Evolutionary conservation across 176 grass and related monocot species (phyloP).

Genomic region (Themeda triandra): DNA sequence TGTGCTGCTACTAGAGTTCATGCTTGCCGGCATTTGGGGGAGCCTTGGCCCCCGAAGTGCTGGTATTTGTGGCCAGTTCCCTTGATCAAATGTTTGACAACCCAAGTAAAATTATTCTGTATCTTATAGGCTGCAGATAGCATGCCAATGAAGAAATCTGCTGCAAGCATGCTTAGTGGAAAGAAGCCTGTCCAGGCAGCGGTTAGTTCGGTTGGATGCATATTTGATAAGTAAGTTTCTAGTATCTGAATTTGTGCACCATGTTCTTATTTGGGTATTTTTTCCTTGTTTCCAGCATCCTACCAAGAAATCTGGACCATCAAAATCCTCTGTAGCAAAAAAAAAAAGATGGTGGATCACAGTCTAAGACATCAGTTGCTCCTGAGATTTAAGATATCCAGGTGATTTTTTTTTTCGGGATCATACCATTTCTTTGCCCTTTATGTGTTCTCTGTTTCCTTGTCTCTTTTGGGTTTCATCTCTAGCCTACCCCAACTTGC

Average conservation of each 20-base stretch:
- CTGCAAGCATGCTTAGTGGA: slow-evolving; percentile 95
- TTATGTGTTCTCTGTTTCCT: too few relatives aligned
- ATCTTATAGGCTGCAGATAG: slow-evolving; percentile 60
- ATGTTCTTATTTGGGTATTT: slow-evolving; percentile 10
- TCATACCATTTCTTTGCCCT: too few relatives aligned
- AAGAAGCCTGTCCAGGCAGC: slow-evolving; percentile 58
- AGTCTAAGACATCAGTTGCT: slow-evolving; percentile 60
- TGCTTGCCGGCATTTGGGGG: too few relatives aligned
- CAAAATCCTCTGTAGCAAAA: slow-evolving; percentile 59
- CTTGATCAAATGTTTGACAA: too few relatives aligned
- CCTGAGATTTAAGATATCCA: slow-evolving; percentile 74
- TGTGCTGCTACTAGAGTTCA: too few relatives aligned
- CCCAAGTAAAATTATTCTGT: not conserved
- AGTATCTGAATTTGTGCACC: not conserved
- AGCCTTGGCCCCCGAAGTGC: too few relatives aligned
- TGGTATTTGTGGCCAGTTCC: too few relatives aligned
- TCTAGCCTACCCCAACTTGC: too few relatives aligned
- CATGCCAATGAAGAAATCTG: slow-evolving; percentile 71
- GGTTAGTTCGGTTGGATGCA: slow-evolving; percentile 42
- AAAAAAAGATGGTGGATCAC: slow-evolving; percentile 72
- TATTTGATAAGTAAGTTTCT: too few relatives aligned
- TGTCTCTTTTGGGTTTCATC: too few relatives aligned
- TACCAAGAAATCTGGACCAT: slow-evolving; percentile 67
- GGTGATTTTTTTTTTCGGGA: slow-evolving; percentile 51
- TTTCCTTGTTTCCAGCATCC: slow-evolving; percentile 38